Evolutionary conservation across 805 yeast genomes (phyloP).

Genomic region (Danielia reshetovae): DNA sequence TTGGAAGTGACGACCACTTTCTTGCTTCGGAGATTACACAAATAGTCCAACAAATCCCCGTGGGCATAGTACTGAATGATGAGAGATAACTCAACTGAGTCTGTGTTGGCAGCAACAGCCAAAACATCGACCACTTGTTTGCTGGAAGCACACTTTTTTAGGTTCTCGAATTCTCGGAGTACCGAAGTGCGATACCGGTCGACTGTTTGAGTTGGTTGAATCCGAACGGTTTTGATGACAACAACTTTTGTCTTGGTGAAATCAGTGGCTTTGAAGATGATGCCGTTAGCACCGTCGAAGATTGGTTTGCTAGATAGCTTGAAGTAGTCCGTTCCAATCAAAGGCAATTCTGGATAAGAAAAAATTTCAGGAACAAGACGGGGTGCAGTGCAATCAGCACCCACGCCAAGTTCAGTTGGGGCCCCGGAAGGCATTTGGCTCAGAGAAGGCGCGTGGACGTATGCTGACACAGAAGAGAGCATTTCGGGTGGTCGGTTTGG

Average conservation of each 20-base stretch:
- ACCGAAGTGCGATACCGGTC: slow-evolving; percentile 20
- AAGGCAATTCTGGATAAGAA: slow-evolving; percentile 2
- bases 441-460: too few relatives aligned
- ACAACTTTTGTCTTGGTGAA: slow-evolving; percentile 16
- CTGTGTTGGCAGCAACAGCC: slow-evolving; percentile 20
- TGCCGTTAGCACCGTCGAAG: slow-evolving; percentile 43
- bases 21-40: slow-evolving; percentile 36
- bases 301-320: slow-evolving; percentile 26
- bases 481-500: too few relatives aligned
- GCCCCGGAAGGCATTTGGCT: too few relatives aligned
- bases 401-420: too few relatives aligned
- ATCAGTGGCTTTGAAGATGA: slow-evolving; percentile 29
- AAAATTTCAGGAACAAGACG: too few relatives aligned
- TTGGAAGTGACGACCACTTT: slow-evolving; percentile 27
- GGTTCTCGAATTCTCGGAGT: slow-evolving; percentile 26
- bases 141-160: slow-evolving; percentile 23
- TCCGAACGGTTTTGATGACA: slow-evolving; percentile 32
- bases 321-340: slow-evolving; percentile 22
- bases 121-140: slow-evolving; percentile 26
- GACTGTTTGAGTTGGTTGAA: slow-evolving; percentile 8
- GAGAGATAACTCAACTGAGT: slow-evolving; percentile 25
- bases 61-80: slow-evolving; percentile 40
- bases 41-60: slow-evolving; percentile 46
- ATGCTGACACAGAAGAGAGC: too few relatives aligned
- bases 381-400: too few relatives aligned